phyloP scores from a whole-genome alignment of 805 yeast species.

The Candida nitratophila region DNA sequence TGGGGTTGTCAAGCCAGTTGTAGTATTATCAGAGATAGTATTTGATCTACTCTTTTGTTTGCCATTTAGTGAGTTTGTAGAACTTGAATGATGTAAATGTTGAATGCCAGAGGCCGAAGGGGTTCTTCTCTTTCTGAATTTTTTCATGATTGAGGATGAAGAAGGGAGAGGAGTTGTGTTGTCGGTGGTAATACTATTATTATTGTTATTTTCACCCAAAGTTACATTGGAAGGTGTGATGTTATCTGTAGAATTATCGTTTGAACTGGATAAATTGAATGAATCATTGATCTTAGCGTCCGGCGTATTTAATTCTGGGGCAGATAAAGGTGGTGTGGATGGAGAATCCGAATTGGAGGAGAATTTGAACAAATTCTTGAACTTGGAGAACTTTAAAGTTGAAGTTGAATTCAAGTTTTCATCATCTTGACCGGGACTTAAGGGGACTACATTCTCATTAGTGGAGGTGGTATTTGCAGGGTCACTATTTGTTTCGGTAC shows the following conservation, averaged over 20 bases:
- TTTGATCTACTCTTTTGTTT: constrained; percentile 1
- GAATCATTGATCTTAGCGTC: neutral
- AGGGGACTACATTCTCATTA: too few species aligned
- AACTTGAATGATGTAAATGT: constrained; percentile 2
- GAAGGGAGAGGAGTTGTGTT: too few species aligned
- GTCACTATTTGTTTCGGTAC: neutral
- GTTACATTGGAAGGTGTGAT: neutral
- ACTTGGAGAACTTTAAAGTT: constrained; percentile 15
- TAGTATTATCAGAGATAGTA: neutral
- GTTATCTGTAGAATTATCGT: neutral
- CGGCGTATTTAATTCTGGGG: neutral
- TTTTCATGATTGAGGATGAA: constrained; percentile 21
- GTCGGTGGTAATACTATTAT: too few species aligned
- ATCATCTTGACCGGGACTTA: neutral
- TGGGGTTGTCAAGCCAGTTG: neutral
- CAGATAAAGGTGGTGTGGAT: constrained; percentile 2
- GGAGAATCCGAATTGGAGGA: constrained; percentile 8
- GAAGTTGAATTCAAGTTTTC: neutral
- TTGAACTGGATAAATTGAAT: too few species aligned
- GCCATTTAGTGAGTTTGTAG: neutral
- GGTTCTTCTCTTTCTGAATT: constrained; percentile 24
- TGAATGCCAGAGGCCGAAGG: constrained; percentile 22
- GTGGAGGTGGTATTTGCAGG: neutral
- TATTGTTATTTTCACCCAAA: too few species aligned
- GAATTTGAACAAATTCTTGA: constrained; percentile 22